Evolutionary conservation across 73 alveolate species (phyloP), one percentile per base, ranked within the genome.

Genomic region (Loxodes magnus): DNA sequence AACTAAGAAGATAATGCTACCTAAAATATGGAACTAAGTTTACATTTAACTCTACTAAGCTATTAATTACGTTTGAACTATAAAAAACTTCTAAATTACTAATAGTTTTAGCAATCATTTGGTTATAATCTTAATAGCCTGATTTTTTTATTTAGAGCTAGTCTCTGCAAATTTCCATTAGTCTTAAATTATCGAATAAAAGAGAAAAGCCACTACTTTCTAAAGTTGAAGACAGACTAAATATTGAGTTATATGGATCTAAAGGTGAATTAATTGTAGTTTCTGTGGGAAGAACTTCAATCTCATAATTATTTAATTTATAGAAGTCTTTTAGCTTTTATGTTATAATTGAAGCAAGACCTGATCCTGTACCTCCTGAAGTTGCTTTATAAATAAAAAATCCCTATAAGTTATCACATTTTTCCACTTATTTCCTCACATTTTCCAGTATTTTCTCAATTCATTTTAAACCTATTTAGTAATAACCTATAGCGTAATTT

Each of bases 291-390:
- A 41, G 16, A 67, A 34, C 19, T 41, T 24, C 42, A 67, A 60
- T 33, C 59, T 14, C 6, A 67, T 19, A 28, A 9, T 57, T 14
- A 38, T 21, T 15, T 3, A 22, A 15, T 66, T 66, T n/a, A 39
- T 33, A 37, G 10, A 56, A 35, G 22, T 21, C 27, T 39, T 51
- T 15, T 4, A 30, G 5, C 26, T 36, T 56, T 21, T 53, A 34
- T 1, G 33, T 2, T 30, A 68, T 46, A 2, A 12, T 0, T 0
- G 68, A 2, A 10, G 65, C 68, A 21, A 61, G 6, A 3, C 75
- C 74, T n/a, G 75, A 61, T 5, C 75, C 64, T 4, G 94, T 80
- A 0, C 94, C 94, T 17, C 94, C 94, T 5, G 82, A 84, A 3
- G 76, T 35, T 0, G 94, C 74, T 20, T 75, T 80, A 36, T 38